Percentiles rank a stretch among this genome's conserved stretches.
Conservation (phyloP, 345 rosid species). For the Populus pruinosa region DNA sequence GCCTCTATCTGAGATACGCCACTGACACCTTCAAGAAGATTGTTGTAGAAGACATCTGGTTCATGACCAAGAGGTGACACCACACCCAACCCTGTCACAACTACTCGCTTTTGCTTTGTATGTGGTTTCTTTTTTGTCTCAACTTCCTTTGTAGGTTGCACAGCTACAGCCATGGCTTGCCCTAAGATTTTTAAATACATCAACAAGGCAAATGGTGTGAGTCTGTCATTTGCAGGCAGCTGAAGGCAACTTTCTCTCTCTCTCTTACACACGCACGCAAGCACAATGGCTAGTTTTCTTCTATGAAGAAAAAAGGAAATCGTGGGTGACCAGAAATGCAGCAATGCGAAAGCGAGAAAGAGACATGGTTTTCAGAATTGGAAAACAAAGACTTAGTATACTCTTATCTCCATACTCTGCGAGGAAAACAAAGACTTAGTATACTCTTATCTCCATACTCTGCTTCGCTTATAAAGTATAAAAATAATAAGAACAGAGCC, state of each 20-base stretch:
- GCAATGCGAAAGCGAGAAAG: neutral
- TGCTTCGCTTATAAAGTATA: too few species aligned
- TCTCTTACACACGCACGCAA: neutral
- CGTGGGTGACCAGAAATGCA: neutral
- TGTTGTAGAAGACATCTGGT: conserved; percentile 62
- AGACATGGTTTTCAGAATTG: neutral
- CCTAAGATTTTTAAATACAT: conserved; percentile 33
- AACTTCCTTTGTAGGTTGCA: conserved; percentile 58
- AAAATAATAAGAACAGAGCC: too few species aligned
- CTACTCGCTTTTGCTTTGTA: conserved; percentile 72
- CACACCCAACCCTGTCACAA: conserved; percentile 95
- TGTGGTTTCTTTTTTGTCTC: conserved; percentile 53
- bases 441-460: too few species aligned
- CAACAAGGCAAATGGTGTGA: neutral
- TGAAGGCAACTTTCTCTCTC: neutral
- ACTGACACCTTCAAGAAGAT: conserved; percentile 83
- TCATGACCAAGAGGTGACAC: conserved; percentile 89
- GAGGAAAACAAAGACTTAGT: too few species aligned
- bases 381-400: neutral
- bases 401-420: neutral
- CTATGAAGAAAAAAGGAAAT: too few species aligned
- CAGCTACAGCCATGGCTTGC: conserved; percentile 59
- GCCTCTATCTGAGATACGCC: conserved; percentile 83
- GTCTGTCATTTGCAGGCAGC: neutral
- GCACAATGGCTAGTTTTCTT: neutral